A percentile compares a stretch with the other conserved stretches of the same genome.
Conservation (phyloP, 345 rosid genomes). For the Odontarrhena argentea region DNA sequence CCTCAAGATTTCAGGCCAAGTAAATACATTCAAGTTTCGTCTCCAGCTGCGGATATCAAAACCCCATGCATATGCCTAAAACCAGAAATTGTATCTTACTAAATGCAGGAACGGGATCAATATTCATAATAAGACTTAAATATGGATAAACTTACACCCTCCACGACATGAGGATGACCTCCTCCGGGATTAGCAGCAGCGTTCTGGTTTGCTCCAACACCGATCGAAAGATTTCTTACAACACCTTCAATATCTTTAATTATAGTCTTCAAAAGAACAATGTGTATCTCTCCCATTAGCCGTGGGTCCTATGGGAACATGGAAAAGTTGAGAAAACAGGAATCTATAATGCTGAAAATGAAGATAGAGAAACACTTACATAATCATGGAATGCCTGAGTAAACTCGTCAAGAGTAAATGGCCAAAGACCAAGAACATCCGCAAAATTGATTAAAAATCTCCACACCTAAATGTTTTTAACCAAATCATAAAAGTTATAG, state of each 20-base stretch:
- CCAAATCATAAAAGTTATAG: constrained; percentile 1
- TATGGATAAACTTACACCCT: constrained; percentile 65
- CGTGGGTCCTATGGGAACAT: constrained; percentile 63
- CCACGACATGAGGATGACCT: constrained; percentile 84
- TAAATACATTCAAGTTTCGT: constrained; percentile 64
- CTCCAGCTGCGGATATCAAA: constrained; percentile 84
- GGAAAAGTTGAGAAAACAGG: constrained; percentile 14
- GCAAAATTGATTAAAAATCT: constrained; percentile 81
- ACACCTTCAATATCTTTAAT: constrained; percentile 90
- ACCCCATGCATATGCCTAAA: constrained; percentile 93
- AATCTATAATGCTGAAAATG: background rate
- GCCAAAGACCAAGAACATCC: constrained; percentile 87
- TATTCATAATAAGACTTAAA: constrained; percentile 1
- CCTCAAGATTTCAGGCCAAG: constrained; percentile 94
- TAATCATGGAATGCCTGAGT: constrained; percentile 88
- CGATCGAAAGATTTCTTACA: constrained; percentile 54
- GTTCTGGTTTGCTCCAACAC: constrained; percentile 67
- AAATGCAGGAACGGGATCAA: background rate
- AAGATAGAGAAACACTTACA: constrained; percentile 48
- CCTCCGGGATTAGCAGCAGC: constrained; percentile 75
- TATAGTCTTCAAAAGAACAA: constrained; percentile 66
- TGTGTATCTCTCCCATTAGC: constrained; percentile 79
- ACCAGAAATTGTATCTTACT: constrained; percentile 15
- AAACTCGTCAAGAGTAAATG: constrained; percentile 90
- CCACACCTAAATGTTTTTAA: constrained; percentile 63